Conservation (phyloP, 108 stramenopile species). For the Nitzschia putrida region DNA sequence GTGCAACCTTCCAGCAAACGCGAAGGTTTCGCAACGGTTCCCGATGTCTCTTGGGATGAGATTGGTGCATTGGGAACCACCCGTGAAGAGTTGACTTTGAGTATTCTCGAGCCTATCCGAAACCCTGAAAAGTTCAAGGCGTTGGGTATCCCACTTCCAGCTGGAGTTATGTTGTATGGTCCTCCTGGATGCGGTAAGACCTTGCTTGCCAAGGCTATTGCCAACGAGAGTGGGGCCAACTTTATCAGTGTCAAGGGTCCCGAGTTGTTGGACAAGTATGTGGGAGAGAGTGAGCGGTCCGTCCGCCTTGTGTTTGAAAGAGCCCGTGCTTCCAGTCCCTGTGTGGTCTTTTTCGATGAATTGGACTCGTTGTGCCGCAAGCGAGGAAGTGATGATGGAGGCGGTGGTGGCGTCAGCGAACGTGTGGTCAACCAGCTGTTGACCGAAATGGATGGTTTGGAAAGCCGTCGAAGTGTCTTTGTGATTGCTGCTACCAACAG, state of each 20-base stretch:
- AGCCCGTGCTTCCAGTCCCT: conserved; percentile 88
- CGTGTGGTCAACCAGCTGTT: conserved; percentile 97
- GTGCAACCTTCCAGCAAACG: conserved; percentile 98
- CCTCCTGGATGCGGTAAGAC: conserved; percentile 99
- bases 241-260: conserved; percentile 98
- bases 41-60: conserved; percentile 96
- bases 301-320: conserved; percentile 92
- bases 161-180: conserved; percentile 92
- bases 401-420: conserved; percentile 92
- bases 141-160: conserved; percentile 86
- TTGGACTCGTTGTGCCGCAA: conserved; percentile 94
- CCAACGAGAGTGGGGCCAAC: conserved; percentile 97
- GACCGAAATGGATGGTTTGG: conserved; percentile 98
- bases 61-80: conserved; percentile 88
- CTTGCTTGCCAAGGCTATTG: conserved; percentile 97
- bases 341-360: conserved; percentile 99
- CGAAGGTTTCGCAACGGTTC: conserved; percentile 98
- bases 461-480: conserved; percentile 89
- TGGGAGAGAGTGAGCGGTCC: conserved; percentile 96
- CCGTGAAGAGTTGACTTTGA: conserved; percentile 92
- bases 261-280: conserved; percentile 90
- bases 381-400: conserved; percentile 88
- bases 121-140: conserved; percentile 91
- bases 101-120: conserved; percentile 93
- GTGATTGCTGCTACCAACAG: conserved; percentile 97